Base-by-base conservation (phyloP, 2,329 filamentous ascomycete species). In the Xylariaceae sp. region DNA sequence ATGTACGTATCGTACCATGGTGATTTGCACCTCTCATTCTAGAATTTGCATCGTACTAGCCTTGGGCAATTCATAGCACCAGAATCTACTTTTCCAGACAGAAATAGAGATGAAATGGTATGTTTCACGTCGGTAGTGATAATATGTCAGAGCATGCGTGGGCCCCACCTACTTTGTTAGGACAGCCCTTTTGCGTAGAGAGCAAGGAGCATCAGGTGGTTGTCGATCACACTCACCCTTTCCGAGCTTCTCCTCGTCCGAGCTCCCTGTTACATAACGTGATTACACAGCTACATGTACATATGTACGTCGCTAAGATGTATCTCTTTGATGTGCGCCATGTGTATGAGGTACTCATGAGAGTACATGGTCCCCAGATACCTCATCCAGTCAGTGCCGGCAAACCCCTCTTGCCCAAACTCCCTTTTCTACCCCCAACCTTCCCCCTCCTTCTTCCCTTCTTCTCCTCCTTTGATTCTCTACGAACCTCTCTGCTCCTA, bases 131-230 rank as follows among this genome's bases (percentile, higher is more conserved):
- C n/a, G n/a, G n/a, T n/a, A n/a, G n/a, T n/a, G n/a, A n/a, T n/a
- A n/a, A n/a, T n/a, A n/a, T n/a, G n/a, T n/a, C n/a, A n/a, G n/a
- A n/a, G n/a, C n/a, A n/a, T n/a, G n/a, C n/a, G n/a, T n/a, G n/a
- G n/a, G n/a, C n/a, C n/a, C n/a, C n/a, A n/a, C n/a, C n/a, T 24
- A 24, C 11, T 6, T 24, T 24, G 21, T 24, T 24, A 6, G 11
- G 7, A 24, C 21, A 24, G 21, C 11, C 6, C 11, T 24, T 24
- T 6, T 24, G 11, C 36, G 18, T 14, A 28, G 31, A 7, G 32
- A 14, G 32, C 14, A 29, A 28, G 33, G 26, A 36, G 46, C 39
- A 53, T 55, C 53, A 57, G 53, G 52, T 52, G 54, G 48, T 47
- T 41, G 51, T 45, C 40, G 50, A 52, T 52, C 45, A 31, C 16